Evolutionary conservation across 2,329 filamentous ascomycete species (phyloP).

Genomic region (Pseudogymnoascus sp.): DNA sequence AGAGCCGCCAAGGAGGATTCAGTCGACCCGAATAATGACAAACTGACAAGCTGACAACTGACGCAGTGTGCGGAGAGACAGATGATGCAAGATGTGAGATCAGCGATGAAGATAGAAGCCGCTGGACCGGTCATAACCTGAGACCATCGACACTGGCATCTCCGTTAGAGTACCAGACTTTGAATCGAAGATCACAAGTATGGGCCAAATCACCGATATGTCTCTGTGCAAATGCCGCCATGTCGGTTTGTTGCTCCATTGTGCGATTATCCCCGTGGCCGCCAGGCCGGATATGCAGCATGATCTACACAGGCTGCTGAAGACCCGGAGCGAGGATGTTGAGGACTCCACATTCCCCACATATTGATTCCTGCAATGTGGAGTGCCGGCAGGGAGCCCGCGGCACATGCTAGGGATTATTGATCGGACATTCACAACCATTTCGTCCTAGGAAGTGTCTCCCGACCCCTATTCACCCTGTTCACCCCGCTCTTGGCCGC

Average conservation of each 20-base stretch:
- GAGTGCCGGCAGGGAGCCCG: background rate
- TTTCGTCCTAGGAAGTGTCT: background rate
- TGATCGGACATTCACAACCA: slow-evolving; percentile 1
- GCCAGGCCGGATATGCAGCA: background rate
- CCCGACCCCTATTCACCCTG: background rate
- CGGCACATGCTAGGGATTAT: slow-evolving; percentile 3
- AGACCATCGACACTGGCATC: background rate
- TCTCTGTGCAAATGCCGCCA: background rate
- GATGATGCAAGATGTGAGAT: background rate
- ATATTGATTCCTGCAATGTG: background rate
- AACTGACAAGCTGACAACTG: background rate
- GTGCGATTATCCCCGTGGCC: background rate
- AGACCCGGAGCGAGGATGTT: background rate
- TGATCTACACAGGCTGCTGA: background rate
- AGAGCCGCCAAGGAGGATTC: background rate
- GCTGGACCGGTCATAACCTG: background rate
- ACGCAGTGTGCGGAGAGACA: background rate
- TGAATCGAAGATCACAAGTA: background rate
- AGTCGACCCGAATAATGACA: background rate
- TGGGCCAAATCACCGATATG: background rate
- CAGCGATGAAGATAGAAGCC: background rate
- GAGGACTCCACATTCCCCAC: slow-evolving; percentile 2
- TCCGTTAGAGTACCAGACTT: slow-evolving; percentile 1
- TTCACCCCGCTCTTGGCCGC: slow-evolving; percentile 2
- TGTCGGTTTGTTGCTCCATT: background rate